A percentile compares a stretch with the other conserved stretches of the same genome.
Evolutionary conservation across 371 early-diverging fungal genomes (phyloP).

Genomic region (Mucor saturninus): DNA sequence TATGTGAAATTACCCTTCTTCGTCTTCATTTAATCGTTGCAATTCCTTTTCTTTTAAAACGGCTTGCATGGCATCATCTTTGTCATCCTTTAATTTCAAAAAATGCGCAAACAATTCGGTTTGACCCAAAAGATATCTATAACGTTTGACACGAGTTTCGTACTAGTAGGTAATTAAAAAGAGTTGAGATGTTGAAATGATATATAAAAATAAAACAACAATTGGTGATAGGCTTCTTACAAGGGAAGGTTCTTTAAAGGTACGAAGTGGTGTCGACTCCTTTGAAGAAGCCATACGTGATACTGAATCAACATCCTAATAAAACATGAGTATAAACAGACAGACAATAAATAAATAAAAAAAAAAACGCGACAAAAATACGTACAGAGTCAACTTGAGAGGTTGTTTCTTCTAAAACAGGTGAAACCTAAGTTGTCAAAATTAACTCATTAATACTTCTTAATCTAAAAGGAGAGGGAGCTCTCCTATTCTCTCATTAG

Average conservation of each 20-base stretch:
- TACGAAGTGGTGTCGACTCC: conserved; percentile 29
- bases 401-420: conserved; percentile 14
- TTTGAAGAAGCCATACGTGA: conserved; percentile 17
- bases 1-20: conserved; percentile 40
- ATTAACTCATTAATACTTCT: too few species aligned
- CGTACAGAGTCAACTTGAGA: conserved; percentile 30
- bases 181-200: neutral
- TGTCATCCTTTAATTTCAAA: conserved; percentile 60
- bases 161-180: conserved; percentile 29
- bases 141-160: conserved; percentile 54
- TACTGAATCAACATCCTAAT: conserved; percentile 25
- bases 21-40: conserved; percentile 36
- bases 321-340: neutral
- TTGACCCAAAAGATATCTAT: conserved; percentile 89
- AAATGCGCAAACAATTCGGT: conserved; percentile 79
- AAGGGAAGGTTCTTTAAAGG: conserved; percentile 30
- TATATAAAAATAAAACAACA: neutral
- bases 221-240: conserved; percentile 10
- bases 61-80: conserved; percentile 47
- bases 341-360: neutral
- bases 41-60: conserved; percentile 49
- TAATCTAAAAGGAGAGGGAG: too few species aligned
- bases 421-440: conserved; percentile 14
- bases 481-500: neutral
- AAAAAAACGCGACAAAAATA: conserved; percentile 2